These are phyloP conservation scores for Starmerella roubikii DNA, from an alignment of 805 yeast genomes.

Conservation along the genomic window DNA sequence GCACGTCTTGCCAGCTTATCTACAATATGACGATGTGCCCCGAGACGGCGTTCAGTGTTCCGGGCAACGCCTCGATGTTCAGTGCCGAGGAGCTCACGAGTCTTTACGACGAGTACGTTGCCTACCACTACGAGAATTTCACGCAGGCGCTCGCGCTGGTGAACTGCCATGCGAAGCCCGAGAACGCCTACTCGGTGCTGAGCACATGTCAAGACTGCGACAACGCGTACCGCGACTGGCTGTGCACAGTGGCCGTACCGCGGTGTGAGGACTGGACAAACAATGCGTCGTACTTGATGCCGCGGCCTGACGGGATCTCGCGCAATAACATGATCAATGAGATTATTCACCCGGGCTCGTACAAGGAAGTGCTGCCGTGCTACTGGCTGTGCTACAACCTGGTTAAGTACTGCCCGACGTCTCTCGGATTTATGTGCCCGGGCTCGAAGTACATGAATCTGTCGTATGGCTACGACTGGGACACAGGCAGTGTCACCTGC, in stretches of 20 bases:
- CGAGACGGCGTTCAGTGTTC: conserved; percentile 79
- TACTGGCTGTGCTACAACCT: conserved; percentile 63
- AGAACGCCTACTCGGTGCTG: conserved; percentile 60
- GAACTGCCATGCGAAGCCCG: conserved; percentile 54
- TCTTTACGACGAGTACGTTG: conserved; percentile 54
- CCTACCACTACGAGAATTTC: conserved; percentile 46
- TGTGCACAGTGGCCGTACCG: conserved; percentile 79
- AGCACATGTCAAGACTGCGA: conserved; percentile 62
- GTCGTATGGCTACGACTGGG: conserved; percentile 23
- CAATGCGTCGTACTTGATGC: conserved; percentile 27
- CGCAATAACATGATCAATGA: conserved; percentile 48
- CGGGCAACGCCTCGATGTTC: conserved; percentile 34
- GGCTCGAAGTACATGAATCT: conserved; percentile 10
- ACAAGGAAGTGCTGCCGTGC: conserved; percentile 80
- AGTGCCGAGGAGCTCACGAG: conserved; percentile 28
- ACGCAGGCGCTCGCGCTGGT: conserved; percentile 61
- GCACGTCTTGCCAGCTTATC: conserved; percentile 53
- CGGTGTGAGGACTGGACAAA: conserved; percentile 48
- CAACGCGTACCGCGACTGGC: conserved; percentile 65
- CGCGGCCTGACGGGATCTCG: conserved; percentile 37
- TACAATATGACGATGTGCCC: conserved; percentile 65
- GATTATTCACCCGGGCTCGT: conserved; percentile 42
- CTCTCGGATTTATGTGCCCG: conserved; percentile 68
- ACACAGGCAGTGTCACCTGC: conserved; percentile 26
- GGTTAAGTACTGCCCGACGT: conserved; percentile 72